phyloP scores from a whole-genome alignment of 805 yeast genomes.

The Ogataea zsoltii region DNA sequence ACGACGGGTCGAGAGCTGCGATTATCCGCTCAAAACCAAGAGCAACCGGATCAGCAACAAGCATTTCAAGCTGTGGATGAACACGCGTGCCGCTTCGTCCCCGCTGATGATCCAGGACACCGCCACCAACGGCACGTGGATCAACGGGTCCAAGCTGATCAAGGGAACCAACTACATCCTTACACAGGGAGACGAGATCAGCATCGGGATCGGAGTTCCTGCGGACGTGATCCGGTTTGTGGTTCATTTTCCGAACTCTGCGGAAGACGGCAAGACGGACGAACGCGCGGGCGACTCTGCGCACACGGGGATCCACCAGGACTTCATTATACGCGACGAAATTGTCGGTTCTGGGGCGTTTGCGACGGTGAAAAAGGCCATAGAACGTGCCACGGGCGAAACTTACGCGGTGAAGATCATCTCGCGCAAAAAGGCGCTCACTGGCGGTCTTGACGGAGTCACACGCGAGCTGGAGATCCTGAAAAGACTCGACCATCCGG shows the following conservation, averaged over 20 bases:
- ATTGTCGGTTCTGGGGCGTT: conserved; percentile 98
- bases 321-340: conserved; percentile 78
- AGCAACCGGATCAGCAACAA: conserved; percentile 70
- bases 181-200: conserved; percentile 90
- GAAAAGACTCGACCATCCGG: conserved; percentile 75
- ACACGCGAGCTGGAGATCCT: conserved; percentile 83
- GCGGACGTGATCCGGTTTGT: conserved; percentile 61
- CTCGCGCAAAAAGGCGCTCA: conserved; percentile 71
- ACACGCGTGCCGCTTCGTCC: conserved; percentile 40
- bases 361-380: conserved; percentile 91
- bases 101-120: conserved; percentile 61
- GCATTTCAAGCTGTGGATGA: conserved; percentile 71
- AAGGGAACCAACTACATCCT: conserved; percentile 78
- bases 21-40: conserved; percentile 57
- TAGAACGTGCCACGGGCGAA: conserved; percentile 81
- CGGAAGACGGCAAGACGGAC: conserved; percentile 20
- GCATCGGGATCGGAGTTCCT: conserved; percentile 84
- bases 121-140: conserved; percentile 91
- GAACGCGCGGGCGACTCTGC: conserved; percentile 20
- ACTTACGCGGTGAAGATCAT: conserved; percentile 91
- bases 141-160: conserved; percentile 72
- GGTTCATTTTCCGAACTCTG: conserved; percentile 44
- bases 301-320: conserved; percentile 32
- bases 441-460: conserved; percentile 78
- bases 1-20: conserved; percentile 60